A percentile compares a stretch with the other conserved stretches of the same genome.
Conservation (phyloP, 208 protist genomes). For the Leishmania braziliensis region DNA sequence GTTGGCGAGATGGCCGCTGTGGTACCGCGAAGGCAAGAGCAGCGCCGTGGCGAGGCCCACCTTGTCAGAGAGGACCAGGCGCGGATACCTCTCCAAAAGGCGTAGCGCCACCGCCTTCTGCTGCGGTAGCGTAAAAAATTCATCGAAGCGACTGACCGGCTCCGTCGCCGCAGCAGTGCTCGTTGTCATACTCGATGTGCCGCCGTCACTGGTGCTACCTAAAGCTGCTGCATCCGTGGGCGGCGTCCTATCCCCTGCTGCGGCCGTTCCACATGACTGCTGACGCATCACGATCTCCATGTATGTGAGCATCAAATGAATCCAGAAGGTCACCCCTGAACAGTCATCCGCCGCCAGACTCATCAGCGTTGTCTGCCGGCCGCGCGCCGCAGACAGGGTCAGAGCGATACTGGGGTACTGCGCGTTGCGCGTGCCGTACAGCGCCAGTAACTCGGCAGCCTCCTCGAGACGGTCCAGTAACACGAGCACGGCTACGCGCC, state of each 20-base stretch:
- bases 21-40: conserved; percentile 49
- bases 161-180: not conserved
- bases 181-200: not conserved
- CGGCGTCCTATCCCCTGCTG: not conserved
- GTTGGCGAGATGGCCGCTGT: conserved; percentile 34
- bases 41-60: conserved; percentile 54
- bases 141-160: conserved; percentile 20
- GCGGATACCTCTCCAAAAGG: conserved; percentile 41
- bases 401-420: conserved; percentile 69
- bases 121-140: conserved; percentile 18
- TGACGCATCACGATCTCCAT: conserved; percentile 32
- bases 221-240: not conserved
- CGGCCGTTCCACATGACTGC: not conserved
- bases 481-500: conserved; percentile 71
- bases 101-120: conserved; percentile 36
- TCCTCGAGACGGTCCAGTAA: conserved; percentile 51
- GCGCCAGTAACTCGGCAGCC: conserved; percentile 58
- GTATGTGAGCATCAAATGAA: conserved; percentile 56
- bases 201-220: not conserved
- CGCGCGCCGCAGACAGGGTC: conserved; percentile 46
- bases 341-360: conserved; percentile 16
- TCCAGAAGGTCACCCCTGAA: conserved; percentile 59
- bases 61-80: conserved; percentile 53
- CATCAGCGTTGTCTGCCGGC: conserved; percentile 11
- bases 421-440: conserved; percentile 47